Percentiles rank a stretch among this genome's conserved stretches.
phyloP scores from a whole-genome alignment of 495 filamentous ascomycete species.

The Gamarada debralockiae region DNA sequence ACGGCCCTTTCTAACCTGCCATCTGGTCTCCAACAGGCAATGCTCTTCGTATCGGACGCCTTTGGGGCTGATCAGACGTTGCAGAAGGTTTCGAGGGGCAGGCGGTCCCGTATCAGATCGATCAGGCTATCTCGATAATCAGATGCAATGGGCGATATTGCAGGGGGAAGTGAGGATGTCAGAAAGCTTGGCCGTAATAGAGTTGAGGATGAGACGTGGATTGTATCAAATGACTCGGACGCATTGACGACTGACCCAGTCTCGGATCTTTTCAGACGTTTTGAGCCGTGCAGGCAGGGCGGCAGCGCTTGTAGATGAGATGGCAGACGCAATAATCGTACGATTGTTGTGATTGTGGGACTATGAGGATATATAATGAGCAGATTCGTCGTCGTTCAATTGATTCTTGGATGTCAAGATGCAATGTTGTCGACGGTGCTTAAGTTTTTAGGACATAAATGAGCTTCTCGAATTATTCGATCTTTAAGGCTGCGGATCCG shows the following conservation, averaged over 20 bases:
- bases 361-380: not conserved
- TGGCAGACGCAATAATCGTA: not conserved
- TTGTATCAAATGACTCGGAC: slow-evolving; percentile 12
- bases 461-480: not conserved
- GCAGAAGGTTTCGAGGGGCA: slow-evolving; percentile 23
- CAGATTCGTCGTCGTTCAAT: not conserved
- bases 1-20: slow-evolving; percentile 15
- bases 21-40: slow-evolving; percentile 18
- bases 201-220: slow-evolving; percentile 15
- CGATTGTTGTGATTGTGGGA: not conserved
- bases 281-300: not conserved
- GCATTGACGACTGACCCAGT: slow-evolving; percentile 17
- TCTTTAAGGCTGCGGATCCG: not conserved
- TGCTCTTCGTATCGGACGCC: not conserved
- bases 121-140: slow-evolving; percentile 18
- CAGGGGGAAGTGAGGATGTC: slow-evolving; percentile 2
- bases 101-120: slow-evolving; percentile 18
- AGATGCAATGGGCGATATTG: slow-evolving; percentile 14
- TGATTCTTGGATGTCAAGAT: too few relatives aligned
- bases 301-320: not conserved
- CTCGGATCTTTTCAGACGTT: slow-evolving; percentile 14
- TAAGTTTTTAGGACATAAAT: too few relatives aligned
- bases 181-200: slow-evolving; percentile 3
- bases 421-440: too few relatives aligned
- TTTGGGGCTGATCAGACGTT: slow-evolving; percentile 24